Percentiles rank a stretch among this genome's conserved stretches.
Evolutionary conservation across 768 basidiomycete genomes (phyloP).

Genomic region (Agaricus subrufescens): DNA sequence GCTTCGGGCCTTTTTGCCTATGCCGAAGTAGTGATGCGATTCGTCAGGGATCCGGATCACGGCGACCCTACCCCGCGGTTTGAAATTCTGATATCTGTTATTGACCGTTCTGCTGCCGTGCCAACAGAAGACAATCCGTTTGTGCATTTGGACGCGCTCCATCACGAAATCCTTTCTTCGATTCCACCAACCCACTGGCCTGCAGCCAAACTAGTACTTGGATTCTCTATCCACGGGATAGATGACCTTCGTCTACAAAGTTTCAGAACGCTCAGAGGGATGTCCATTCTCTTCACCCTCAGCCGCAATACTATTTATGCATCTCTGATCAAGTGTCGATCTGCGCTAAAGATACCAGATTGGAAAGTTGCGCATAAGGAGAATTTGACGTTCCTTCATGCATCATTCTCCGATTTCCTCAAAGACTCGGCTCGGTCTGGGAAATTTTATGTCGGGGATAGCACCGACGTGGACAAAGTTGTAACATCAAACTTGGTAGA

Average conservation of each 20-base stretch:
- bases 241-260: too few species aligned
- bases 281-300: neutral
- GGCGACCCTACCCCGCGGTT: neutral
- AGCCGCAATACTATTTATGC: neutral
- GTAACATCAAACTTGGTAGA: neutral
- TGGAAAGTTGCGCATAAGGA: neutral
- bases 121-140: neutral
- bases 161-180: neutral
- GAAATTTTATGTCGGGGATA: constrained; percentile 8
- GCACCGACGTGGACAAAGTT: neutral
- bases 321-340: neutral
- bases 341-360: neutral
- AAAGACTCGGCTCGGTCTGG: neutral
- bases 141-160: neutral
- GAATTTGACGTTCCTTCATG: constrained; percentile 12
- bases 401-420: constrained; percentile 30
- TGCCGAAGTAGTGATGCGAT: neutral
- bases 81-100: neutral
- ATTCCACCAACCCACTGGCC: neutral
- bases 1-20: neutral
- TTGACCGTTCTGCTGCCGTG: neutral
- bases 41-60: neutral
- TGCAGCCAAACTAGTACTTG: neutral
- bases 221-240: neutral
- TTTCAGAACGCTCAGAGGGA: neutral